Evolutionary conservation across 2,329 filamentous ascomycete species (phyloP).

Genomic region (Fusarium ambrosium): DNA sequence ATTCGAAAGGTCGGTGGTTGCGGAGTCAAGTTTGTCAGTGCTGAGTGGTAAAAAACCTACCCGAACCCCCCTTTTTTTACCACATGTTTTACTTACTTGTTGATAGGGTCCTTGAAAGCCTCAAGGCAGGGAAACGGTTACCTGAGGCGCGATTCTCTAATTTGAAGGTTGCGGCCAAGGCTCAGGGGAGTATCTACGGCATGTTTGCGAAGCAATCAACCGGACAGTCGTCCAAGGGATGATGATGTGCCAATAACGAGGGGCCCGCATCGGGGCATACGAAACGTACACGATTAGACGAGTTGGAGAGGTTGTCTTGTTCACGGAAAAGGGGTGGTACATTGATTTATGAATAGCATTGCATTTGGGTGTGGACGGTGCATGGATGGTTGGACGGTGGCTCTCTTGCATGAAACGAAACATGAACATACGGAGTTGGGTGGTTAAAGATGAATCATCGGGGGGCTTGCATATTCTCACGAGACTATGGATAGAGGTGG

Average conservation of each 20-base stretch:
- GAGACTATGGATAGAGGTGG: neutral
- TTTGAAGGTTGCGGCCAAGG: slow-evolving; percentile 70
- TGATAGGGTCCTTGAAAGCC: slow-evolving; percentile 82
- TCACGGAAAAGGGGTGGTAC: neutral
- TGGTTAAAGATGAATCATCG: neutral
- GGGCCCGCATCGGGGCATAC: neutral
- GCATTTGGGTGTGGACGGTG: neutral
- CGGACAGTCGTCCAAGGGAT: too few relatives aligned
- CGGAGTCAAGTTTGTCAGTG: slow-evolving; percentile 82
- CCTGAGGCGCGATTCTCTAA: slow-evolving; percentile 80
- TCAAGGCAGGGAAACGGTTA: slow-evolving; percentile 80
- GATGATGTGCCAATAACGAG: neutral
- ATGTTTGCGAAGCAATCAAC: slow-evolving; percentile 52
- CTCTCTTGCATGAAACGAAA: slow-evolving; percentile 6
- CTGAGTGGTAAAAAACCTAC: slow-evolving; percentile 74
- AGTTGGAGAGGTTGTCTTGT: neutral
- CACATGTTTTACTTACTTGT: neutral
- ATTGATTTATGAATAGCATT: slow-evolving; percentile 2
- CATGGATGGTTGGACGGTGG: neutral
- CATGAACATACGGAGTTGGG: neutral
- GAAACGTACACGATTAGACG: neutral
- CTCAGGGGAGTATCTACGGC: slow-evolving; percentile 74
- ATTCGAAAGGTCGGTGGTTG: slow-evolving; percentile 76
- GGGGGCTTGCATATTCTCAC: slow-evolving; percentile 2
- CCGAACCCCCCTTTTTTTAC: neutral